A percentile compares a stretch with the other conserved stretches of the same genome.
These are phyloP conservation scores for Cladosporium cucumerinum DNA, from an alignment of 2,329 filamentous ascomycete genomes.

Conservation along the genomic window DNA sequence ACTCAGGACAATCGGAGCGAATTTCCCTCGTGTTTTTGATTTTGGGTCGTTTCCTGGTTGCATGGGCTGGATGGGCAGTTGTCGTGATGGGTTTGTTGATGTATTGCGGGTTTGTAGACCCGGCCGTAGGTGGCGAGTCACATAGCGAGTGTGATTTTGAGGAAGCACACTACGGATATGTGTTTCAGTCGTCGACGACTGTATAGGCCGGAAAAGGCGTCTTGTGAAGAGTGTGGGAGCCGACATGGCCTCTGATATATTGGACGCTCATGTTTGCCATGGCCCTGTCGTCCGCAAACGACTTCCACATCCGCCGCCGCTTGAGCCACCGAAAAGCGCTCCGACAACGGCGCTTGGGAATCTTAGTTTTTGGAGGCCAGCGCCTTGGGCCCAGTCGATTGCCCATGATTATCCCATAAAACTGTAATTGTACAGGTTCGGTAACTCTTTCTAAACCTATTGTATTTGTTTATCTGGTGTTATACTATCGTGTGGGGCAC, in stretches of 20 bases:
- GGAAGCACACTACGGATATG: neutral
- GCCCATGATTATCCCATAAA: neutral
- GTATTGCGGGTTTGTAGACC: neutral
- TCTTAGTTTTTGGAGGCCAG: neutral
- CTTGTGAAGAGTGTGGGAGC: neutral
- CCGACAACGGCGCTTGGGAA: neutral
- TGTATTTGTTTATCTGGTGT: neutral
- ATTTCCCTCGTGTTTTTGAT: neutral
- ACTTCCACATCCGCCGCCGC: constrained; percentile 2
- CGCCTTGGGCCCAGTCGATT: neutral
- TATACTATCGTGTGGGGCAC: neutral
- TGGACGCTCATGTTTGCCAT: neutral
- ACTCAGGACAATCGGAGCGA: constrained; percentile 24
- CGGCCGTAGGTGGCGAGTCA: neutral
- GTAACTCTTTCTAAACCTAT: neutral
- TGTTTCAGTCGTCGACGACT: neutral
- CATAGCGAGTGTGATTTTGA: neutral
- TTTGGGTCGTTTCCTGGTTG: neutral
- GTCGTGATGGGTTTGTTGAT: neutral
- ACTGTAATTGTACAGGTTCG: neutral
- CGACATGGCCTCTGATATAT: constrained; percentile 1
- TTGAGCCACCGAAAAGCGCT: constrained; percentile 8
- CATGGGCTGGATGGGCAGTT: neutral
- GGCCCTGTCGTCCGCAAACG: neutral
- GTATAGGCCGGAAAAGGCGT: constrained; percentile 5